Evolutionary conservation across 2,329 filamentous ascomycete species (phyloP).

Genomic region (Ascochyta koolunga): DNA sequence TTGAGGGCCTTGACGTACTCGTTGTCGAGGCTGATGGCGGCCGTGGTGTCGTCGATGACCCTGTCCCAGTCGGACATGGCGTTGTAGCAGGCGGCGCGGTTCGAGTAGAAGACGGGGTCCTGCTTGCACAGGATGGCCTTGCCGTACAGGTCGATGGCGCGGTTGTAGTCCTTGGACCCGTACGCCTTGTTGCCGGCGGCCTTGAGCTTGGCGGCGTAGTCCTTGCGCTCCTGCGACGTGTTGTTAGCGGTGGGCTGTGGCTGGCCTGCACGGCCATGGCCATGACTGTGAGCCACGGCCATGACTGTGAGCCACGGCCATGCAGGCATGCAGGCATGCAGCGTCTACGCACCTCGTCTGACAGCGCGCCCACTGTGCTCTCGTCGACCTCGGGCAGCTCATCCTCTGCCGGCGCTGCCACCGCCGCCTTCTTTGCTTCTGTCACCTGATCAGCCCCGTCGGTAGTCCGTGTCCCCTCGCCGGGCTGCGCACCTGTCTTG

Average conservation of each 20-base stretch:
- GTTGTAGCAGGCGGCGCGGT: constrained; percentile 96
- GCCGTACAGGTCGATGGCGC: constrained; percentile 92
- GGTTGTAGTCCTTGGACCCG: constrained; percentile 89
- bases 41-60: constrained; percentile 95
- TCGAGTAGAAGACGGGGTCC: constrained; percentile 98
- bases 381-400: constrained; percentile 59
- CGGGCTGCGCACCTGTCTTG: constrained; percentile 39
- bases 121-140: constrained; percentile 97
- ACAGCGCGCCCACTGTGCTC: constrained; percentile 50
- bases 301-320: no score
- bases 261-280: no score
- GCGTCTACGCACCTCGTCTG: constrained; percentile 47
- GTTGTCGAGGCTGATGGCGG: constrained; percentile 88
- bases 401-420: constrained; percentile 49
- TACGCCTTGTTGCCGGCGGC: constrained; percentile 96
- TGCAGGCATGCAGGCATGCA: no score
- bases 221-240: constrained; percentile 73
- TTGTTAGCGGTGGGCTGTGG: constrained; percentile 21
- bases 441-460: constrained; percentile 19
- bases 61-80: constrained; percentile 91
- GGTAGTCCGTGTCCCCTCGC: not conserved
- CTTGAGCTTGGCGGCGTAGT: constrained; percentile 90
- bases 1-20: constrained; percentile 98
- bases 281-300: no score
- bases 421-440: constrained; percentile 46